A percentile compares a stretch with the other conserved stretches of the same genome.
These are phyloP conservation scores for Protomyces lactucae-debilis DNA, from an alignment of 1,139 yeast species.

Conservation along the genomic window DNA sequence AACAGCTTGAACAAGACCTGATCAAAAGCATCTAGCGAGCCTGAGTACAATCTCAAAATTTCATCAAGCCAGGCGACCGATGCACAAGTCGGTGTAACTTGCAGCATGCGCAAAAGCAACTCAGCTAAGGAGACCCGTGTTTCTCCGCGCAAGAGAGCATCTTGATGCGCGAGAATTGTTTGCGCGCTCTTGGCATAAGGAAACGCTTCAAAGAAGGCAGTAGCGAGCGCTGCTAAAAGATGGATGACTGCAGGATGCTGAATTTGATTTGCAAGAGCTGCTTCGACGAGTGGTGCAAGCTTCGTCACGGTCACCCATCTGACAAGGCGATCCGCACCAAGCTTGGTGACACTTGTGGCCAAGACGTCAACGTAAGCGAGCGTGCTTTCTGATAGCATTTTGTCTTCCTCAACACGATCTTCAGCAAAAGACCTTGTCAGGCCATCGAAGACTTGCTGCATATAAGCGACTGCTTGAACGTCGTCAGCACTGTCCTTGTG, in stretches of 20 bases:
- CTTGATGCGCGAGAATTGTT: neutral
- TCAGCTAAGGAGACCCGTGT: neutral
- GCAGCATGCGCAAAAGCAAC: conserved; percentile 1
- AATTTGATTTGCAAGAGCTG: conserved; percentile 25
- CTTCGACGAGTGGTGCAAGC: conserved; percentile 18
- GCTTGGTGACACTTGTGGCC: neutral
- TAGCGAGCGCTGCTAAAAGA: conserved; percentile 2
- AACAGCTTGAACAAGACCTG: neutral
- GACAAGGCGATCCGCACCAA: neutral
- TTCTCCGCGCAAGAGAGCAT: neutral
- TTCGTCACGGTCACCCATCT: neutral
- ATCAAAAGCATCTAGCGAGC: neutral
- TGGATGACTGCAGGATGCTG: neutral
- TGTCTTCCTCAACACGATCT: conserved; percentile 15
- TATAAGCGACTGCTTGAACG: neutral
- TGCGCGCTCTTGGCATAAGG: conserved; percentile 12
- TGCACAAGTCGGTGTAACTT: neutral
- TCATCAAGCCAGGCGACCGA: conserved; percentile 10
- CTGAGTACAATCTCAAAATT: conserved; percentile 3
- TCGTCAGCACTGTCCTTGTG: neutral
- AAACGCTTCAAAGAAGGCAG: neutral
- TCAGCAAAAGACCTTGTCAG: conserved; percentile 26
- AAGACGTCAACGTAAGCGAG: neutral
- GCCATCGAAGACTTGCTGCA: neutral
- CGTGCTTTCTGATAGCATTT: neutral